Base-by-base conservation (phyloP, 352 stramenopile species). In the Globisporangium alternatum region DNA sequence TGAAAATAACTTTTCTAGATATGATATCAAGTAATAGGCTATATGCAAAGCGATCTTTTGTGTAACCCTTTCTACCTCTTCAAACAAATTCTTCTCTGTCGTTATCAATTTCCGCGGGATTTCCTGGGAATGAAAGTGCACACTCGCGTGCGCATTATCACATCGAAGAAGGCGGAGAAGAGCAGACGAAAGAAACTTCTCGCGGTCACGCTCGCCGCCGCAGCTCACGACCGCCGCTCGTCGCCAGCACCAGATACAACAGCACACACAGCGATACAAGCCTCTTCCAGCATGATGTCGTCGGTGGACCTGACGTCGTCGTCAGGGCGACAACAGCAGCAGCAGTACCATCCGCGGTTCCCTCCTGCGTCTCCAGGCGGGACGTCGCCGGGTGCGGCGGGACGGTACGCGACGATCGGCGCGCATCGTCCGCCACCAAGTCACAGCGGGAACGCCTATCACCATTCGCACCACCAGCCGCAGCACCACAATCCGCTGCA, bases 291-390 rank as follows among this genome's bases (percentile, higher is more conserved):
- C 12, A 65, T 65, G 60, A 65, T 65, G 60, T 65, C 60, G 31
- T 65, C 60, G 1, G 60, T 65, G 33, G 60, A 65, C 12, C 39
- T 65, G 48, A 59, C 60, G n/a, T n/a, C 21, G 9, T 52, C 47
- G 17, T 52, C 47, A 22, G 19, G 13, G 5, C 22, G 39, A 28
- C 60, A 52, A 30, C 57, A 62, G 22, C 35, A 64, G 13, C 58
- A 56, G 25, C 57, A 64, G 21, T 39, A 56, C 33, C 43, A 64
- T 30, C 31, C 58, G 30, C 58, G 35, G 7, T 59, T 52, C n/a
- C 22, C 41, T 28, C 45, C 43, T 45, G 39, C 56, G 7, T 21
- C 56, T n/a, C 8, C 28, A 19, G 56, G 51, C 21, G 35, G 47
- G 9, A 39, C 47, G 13, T 65, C 25, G 48, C 48, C 35, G 13